Base-by-base conservation (phyloP, 768 basidiomycete genomes). In the Leccinum ochraceum region DNA sequence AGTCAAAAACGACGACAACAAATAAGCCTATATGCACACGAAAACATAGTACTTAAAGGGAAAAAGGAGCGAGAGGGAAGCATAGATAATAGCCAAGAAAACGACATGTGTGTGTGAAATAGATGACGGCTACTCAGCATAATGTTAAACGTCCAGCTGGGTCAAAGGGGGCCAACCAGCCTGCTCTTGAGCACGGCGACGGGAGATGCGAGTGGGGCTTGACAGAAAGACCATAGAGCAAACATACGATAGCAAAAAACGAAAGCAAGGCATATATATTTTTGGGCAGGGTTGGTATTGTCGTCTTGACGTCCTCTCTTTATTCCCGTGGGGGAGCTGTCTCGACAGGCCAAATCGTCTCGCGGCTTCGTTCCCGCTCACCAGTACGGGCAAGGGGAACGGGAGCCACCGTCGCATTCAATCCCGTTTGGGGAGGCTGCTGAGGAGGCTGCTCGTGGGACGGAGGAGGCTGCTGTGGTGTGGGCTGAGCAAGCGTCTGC, bases 71-170 rank as follows among this genome's bases (percentile, higher is more conserved):
- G 57, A 42, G 30, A 24, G 22, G 32, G 54, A 53, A 49, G 16
- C 66, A 75, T 68, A 73, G 69, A 75, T 74, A 73, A 51, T 62
- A 64, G 54, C 59, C 72, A 59, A 70, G 62, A 58, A 66, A 44
- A 61, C 48, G 51, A 58, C 67, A 70, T 64, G 51, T 39, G 55
- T 52, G 62, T 59, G 57, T 60, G 56, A 32, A 50, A 68, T 69
- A 66, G 68, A 56, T 57, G 48, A 42, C 4, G 14, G 26, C 53
- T 48, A 62, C 59, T 69, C 62, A 64, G 66, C 69, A 67, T 68
- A 67, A 66, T 61, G 39, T 68, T 66, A 72, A 50, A 59, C 63
- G 73, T 74, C 71, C 60, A 51, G 63, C 63, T 63, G 57, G 56
- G 20, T 53, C 53, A 56, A 63, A 50, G 34, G 37, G 50, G 53